Evolutionary conservation across 495 filamentous ascomycete genomes (phyloP).

Genomic region (Trichoderma gamsii): DNA sequence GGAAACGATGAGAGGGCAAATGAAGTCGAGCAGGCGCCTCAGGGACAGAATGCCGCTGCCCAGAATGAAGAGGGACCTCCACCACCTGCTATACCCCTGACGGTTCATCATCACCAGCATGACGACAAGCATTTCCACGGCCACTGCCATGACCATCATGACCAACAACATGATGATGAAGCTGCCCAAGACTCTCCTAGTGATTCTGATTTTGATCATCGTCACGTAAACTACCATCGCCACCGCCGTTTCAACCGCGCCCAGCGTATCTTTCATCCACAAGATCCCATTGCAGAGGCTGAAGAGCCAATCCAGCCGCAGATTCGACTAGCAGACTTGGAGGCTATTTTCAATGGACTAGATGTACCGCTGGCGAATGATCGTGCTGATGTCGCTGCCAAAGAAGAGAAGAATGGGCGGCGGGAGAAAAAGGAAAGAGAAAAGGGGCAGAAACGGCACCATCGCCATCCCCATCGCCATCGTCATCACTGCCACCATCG

Average conservation of each 20-base stretch:
- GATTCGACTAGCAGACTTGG: background rate
- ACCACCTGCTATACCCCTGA: background rate
- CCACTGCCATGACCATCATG: background rate
- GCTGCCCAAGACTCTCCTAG: background rate
- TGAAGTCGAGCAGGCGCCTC: background rate
- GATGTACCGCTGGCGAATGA: background rate
- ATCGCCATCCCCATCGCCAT: conserved; percentile 1
- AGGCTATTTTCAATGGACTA: background rate
- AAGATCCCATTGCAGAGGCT: background rate
- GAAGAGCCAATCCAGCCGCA: background rate
- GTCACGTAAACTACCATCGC: background rate
- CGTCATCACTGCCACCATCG: background rate
- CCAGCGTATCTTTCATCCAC: background rate
- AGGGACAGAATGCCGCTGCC: background rate
- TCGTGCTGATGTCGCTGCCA: background rate
- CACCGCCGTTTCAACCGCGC: background rate
- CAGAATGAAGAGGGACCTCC: background rate
- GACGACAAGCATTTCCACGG: conserved; percentile 13
- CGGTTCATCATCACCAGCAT: conserved; percentile 1
- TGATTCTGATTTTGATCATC: background rate
- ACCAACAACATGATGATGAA: background rate
- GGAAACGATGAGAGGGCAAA: background rate
- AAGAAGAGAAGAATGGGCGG: background rate
- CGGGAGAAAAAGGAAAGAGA: background rate
- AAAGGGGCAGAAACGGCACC: background rate